Evolutionary conservation across 2,329 filamentous ascomycete genomes (phyloP).

Genomic region (Rutstroemia sp.): DNA sequence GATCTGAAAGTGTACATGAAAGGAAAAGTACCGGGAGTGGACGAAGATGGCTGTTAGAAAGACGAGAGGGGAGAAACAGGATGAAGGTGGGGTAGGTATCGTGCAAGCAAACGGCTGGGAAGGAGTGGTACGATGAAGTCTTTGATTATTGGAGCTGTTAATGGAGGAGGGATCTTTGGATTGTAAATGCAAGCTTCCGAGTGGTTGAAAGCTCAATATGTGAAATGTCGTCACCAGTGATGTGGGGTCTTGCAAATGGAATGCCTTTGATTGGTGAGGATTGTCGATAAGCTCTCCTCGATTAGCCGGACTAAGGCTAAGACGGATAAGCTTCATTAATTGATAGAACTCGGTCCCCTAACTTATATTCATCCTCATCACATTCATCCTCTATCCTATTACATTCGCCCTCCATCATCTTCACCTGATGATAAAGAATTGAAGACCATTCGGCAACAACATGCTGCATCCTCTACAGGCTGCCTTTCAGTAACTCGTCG

Average conservation of each 20-base stretch:
- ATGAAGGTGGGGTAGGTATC: not conserved
- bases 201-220: constrained; percentile 8
- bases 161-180: not conserved
- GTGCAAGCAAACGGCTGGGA: not conserved
- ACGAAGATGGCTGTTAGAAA: not conserved
- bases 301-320: not conserved
- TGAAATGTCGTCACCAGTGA: not conserved
- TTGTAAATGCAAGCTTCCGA: not conserved
- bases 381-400: too few relatives aligned
- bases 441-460: too few relatives aligned
- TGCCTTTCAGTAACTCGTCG: too few relatives aligned
- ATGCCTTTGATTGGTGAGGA: not conserved
- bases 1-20: constrained; percentile 8
- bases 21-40: not conserved
- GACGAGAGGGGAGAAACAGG: not conserved
- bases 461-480: too few relatives aligned
- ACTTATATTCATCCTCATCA: not conserved
- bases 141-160: not conserved
- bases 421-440: too few relatives aligned
- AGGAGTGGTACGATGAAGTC: constrained; percentile 1
- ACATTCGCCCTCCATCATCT: too few relatives aligned
- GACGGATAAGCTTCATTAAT: not conserved
- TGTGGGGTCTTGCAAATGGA: not conserved
- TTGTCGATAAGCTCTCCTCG: not conserved
- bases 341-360: not conserved